Evolutionary conservation across 208 protist genomes (phyloP).

Genomic region (Strigomonas culicis): DNA sequence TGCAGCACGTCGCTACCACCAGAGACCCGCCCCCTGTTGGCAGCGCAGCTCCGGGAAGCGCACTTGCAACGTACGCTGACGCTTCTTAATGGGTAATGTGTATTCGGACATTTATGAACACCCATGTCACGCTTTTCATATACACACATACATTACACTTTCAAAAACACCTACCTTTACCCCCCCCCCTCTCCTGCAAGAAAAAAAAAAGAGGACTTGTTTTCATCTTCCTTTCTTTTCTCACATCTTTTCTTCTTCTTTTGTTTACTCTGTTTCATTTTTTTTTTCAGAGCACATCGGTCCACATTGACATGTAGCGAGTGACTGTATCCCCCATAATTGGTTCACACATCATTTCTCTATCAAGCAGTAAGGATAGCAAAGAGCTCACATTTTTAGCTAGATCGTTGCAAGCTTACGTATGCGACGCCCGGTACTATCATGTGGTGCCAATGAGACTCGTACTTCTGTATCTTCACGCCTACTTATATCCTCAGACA

Average conservation of each 20-base stretch:
- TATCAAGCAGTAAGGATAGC: neutral
- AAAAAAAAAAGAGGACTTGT: neutral
- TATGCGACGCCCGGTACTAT: neutral
- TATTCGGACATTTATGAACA: too few species aligned
- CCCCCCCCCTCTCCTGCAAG: too few species aligned
- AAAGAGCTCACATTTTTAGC: neutral
- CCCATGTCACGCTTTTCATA: too few species aligned
- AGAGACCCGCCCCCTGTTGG: too few species aligned
- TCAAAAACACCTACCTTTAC: too few species aligned
- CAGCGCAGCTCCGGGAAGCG: too few species aligned
- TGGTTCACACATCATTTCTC: neutral
- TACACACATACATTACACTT: too few species aligned
- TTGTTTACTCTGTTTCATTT: conserved; percentile 1
- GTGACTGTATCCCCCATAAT: neutral
- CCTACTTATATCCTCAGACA: too few species aligned
- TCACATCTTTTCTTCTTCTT: neutral
- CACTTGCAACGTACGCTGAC: neutral
- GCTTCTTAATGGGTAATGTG: neutral
- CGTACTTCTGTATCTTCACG: too few species aligned
- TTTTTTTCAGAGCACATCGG: neutral
- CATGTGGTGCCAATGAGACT: neutral
- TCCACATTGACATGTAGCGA: neutral
- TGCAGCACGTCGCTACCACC: too few species aligned
- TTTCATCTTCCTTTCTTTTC: conserved; percentile 4
- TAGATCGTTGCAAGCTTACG: neutral